Conservation (phyloP, 78 protist genomes). For the Bodo saltans region DNA sequence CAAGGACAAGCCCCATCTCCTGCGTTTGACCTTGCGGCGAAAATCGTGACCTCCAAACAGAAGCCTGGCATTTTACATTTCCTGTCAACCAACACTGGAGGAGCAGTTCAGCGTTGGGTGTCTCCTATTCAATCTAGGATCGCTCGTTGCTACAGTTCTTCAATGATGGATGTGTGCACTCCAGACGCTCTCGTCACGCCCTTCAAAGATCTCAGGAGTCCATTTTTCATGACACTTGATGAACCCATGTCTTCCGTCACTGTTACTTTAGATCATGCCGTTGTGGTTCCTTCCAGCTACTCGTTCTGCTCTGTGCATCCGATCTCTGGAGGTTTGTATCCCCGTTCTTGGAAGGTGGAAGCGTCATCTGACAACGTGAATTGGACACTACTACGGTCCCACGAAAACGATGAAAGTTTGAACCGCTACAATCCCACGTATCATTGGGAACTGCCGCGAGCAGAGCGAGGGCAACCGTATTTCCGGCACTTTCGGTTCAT, state of each 20-base stretch:
- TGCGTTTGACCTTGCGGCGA: too few species aligned
- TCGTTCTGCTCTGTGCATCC: constrained; percentile 12
- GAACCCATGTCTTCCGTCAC: neutral
- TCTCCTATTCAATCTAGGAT: neutral
- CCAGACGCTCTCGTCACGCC: neutral
- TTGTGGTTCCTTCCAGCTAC: constrained; percentile 3
- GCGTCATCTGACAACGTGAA: neutral
- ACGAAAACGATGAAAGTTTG: neutral
- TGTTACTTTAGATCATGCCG: neutral
- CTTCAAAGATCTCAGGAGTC: neutral
- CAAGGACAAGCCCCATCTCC: too few species aligned
- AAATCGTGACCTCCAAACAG: too few species aligned
- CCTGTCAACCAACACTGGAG: too few species aligned
- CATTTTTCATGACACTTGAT: constrained; percentile 6
- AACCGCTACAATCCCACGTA: neutral
- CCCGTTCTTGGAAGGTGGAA: constrained; percentile 14
- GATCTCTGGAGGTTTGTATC: neutral
- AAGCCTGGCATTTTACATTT: too few species aligned
- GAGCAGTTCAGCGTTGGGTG: too few species aligned
- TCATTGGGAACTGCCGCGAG: neutral
- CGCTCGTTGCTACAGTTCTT: neutral
- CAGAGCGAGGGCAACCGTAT: too few species aligned
- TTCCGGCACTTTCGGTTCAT: constrained; percentile 5
- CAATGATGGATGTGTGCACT: neutral
- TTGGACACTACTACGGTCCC: constrained; percentile 5